Evolutionary conservation across 2,329 filamentous ascomycete species (phyloP).

Genomic region (Fusarium lateritium): DNA sequence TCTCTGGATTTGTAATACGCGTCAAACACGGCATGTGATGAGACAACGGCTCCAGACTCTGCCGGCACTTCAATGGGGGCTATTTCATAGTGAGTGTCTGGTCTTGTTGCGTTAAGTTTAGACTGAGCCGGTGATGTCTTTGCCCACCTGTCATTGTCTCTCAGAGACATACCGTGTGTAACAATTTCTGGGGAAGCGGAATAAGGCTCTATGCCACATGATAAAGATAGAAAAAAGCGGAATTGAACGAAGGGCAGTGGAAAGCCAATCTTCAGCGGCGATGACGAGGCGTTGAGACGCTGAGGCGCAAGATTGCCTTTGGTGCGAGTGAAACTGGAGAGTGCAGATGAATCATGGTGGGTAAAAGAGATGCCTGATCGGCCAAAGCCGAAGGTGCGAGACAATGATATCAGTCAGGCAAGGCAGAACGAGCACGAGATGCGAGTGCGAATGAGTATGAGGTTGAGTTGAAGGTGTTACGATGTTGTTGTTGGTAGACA

Average conservation of each 20-base stretch:
- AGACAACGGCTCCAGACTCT: neutral
- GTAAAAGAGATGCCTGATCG: slow-evolving; percentile 32
- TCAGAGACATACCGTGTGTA: neutral
- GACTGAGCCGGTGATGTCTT: slow-evolving; percentile 3
- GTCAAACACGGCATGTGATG: slow-evolving; percentile 11
- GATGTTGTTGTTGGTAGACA: slow-evolving; percentile 6
- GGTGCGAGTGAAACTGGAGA: slow-evolving; percentile 16
- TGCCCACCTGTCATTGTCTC: slow-evolving; percentile 2
- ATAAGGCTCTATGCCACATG: slow-evolving; percentile 3
- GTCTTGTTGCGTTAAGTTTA: slow-evolving; percentile 9
- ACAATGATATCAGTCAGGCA: slow-evolving; percentile 1
- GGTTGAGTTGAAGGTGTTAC: slow-evolving; percentile 11
- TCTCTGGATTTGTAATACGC: slow-evolving; percentile 11
- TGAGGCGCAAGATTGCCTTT: slow-evolving; percentile 24
- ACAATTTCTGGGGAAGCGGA: slow-evolving; percentile 4
- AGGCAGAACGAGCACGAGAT: slow-evolving; percentile 20
- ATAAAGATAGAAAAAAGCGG: slow-evolving; percentile 29
- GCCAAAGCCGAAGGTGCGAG: slow-evolving; percentile 24
- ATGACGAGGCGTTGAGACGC: slow-evolving; percentile 16
- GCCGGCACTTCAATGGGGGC: slow-evolving; percentile 14
- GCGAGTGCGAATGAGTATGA: neutral
- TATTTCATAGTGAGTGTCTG: slow-evolving; percentile 6
- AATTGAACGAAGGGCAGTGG: neutral
- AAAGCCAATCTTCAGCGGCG: slow-evolving; percentile 19
- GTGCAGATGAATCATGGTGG: slow-evolving; percentile 8